Percentiles rank a stretch among this genome's conserved stretches.
These are phyloP conservation scores for Didymella sp. DNA, from an alignment of 2,329 filamentous ascomycete genomes.

Conservation along the genomic window DNA sequence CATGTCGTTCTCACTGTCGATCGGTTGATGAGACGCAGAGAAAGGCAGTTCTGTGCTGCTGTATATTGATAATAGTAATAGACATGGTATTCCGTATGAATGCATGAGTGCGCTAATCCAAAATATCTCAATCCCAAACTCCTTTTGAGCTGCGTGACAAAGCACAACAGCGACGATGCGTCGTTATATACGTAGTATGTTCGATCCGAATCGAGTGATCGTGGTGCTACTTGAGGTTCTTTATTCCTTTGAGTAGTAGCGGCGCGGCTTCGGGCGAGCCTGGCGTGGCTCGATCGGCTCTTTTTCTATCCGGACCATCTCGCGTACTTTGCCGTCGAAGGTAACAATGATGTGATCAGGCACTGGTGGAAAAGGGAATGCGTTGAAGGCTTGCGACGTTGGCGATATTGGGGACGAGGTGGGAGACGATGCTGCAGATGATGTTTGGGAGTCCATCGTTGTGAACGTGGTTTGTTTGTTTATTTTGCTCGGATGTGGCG, in stretches of 20 bases:
- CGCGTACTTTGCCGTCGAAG: conserved; percentile 37
- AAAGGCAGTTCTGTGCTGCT: background rate
- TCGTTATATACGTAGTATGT: background rate
- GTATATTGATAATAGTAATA: background rate
- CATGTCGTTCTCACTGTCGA: background rate
- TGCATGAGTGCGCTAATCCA: conserved; percentile 2
- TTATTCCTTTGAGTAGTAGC: conserved; percentile 14
- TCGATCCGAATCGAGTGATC: background rate
- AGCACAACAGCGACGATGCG: conserved; percentile 3
- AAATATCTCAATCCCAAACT: conserved; percentile 1
- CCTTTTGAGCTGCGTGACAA: conserved; percentile 12
- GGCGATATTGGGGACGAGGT: conserved; percentile 18
- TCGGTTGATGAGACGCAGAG: background rate
- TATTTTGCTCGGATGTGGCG: conserved; percentile 3
- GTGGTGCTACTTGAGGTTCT: background rate
- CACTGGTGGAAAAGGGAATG: conserved; percentile 24
- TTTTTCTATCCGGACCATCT: conserved; percentile 33
- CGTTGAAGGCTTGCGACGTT: conserved; percentile 10
- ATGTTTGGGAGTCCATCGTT: conserved; percentile 12
- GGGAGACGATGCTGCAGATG: conserved; percentile 10
- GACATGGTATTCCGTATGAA: conserved; percentile 4
- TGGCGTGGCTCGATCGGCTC: conserved; percentile 14
- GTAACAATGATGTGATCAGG: conserved; percentile 39
- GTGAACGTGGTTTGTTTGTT: background rate
- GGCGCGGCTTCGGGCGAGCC: conserved; percentile 4